These are phyloP conservation scores for Collybiopsis confluens DNA, from an alignment of 768 basidiomycete species.

Conservation along the genomic window DNA sequence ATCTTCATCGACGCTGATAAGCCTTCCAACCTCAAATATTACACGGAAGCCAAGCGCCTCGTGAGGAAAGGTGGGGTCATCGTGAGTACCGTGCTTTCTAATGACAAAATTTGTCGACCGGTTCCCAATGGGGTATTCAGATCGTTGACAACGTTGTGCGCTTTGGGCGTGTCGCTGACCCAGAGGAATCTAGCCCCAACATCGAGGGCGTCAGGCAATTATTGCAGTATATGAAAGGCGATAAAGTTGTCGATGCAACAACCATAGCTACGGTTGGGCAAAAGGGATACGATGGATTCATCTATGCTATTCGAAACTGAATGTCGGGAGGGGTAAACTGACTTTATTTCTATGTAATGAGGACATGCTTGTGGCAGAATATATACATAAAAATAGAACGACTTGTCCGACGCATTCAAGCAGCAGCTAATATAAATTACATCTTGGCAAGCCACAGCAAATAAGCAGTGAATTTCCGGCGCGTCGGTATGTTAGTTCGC, in stretches of 20 bases:
- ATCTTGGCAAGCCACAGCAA: too few species aligned
- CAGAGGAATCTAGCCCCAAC: constrained; percentile 23
- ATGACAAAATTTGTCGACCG: neutral
- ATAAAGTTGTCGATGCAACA: constrained; percentile 47
- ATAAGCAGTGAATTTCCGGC: too few species aligned
- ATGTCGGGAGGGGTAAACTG: too few species aligned
- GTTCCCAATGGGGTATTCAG: constrained; percentile 19
- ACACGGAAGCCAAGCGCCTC: constrained; percentile 56
- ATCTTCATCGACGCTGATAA: constrained; percentile 76
- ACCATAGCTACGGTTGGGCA: constrained; percentile 46
- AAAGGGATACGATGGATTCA: constrained; percentile 51
- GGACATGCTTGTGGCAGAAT: too few species aligned
- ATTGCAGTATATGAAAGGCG: constrained; percentile 41
- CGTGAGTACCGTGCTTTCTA: constrained; percentile 27
- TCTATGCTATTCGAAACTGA: constrained; percentile 41
- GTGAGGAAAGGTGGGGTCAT: constrained; percentile 58
- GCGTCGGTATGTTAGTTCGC: neutral
- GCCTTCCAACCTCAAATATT: constrained; percentile 48
- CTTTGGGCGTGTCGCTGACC: constrained; percentile 41
- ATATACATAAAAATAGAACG: too few species aligned
- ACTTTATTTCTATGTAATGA: too few species aligned
- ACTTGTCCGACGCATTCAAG: too few species aligned
- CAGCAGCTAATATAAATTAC: too few species aligned
- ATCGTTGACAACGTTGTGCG: constrained; percentile 64
- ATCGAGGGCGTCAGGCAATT: constrained; percentile 46